Conservation (phyloP, 768 basidiomycete species). For the Pleurotus salmoneostramineus region DNA sequence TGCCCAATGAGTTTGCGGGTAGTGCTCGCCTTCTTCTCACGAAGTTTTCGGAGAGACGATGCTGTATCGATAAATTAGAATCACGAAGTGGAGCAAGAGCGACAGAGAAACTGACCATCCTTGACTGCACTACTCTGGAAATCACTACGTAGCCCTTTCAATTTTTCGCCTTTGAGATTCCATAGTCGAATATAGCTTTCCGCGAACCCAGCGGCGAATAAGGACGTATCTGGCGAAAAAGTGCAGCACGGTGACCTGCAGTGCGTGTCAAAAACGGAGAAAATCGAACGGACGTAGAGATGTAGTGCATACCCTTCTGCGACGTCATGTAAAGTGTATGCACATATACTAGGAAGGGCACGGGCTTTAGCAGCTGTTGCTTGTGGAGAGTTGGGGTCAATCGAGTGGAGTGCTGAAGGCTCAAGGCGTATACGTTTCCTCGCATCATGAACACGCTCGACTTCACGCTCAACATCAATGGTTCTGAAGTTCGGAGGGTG, state of each 20-base stretch:
- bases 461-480: slow-evolving; percentile 87
- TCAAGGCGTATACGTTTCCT: slow-evolving; percentile 91
- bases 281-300: neutral
- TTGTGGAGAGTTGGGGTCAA: slow-evolving; percentile 59
- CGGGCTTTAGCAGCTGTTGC: slow-evolving; percentile 52
- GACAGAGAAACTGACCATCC: slow-evolving; percentile 51
- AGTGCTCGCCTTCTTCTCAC: slow-evolving; percentile 77
- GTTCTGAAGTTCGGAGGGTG: slow-evolving; percentile 81
- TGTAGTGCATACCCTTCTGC: slow-evolving; percentile 76
- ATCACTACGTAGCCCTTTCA: slow-evolving; percentile 75
- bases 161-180: slow-evolving; percentile 90
- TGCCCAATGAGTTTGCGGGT: slow-evolving; percentile 97
- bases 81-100: neutral
- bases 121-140: slow-evolving; percentile 61
- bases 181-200: slow-evolving; percentile 95
- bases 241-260: slow-evolving; percentile 77
- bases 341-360: slow-evolving; percentile 88
- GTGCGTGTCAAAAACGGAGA: slow-evolving; percentile 1
- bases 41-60: slow-evolving; percentile 55
- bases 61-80: slow-evolving; percentile 31
- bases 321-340: slow-evolving; percentile 92
- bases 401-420: slow-evolving; percentile 54
- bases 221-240: slow-evolving; percentile 86
- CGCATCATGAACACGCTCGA: slow-evolving; percentile 83
- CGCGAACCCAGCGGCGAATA: slow-evolving; percentile 93